These are phyloP conservation scores for Ustilago lituana DNA, from an alignment of 1,284 basidiomycete genomes.

Conservation along the genomic window DNA sequence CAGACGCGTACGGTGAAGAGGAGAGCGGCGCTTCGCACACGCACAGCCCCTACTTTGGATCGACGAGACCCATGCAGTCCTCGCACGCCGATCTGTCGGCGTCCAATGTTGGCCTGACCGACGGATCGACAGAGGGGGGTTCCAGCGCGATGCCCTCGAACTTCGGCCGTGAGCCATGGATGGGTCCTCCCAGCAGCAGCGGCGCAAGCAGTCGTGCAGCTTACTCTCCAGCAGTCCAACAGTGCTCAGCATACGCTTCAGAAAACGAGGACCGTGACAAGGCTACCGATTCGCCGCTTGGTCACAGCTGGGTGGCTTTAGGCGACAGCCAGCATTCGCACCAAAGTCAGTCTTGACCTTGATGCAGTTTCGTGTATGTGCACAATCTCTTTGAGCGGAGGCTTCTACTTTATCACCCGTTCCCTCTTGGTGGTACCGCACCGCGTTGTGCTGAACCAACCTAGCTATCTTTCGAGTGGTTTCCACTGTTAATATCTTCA, in stretches of 20 bases:
- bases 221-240: conserved; percentile 24
- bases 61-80: conserved; percentile 12
- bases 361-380: too few relatives aligned
- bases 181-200: conserved; percentile 29
- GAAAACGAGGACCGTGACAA: conserved; percentile 25
- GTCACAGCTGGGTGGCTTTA: conserved; percentile 47
- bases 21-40: conserved; percentile 24
- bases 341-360: not conserved
- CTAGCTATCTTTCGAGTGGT: too few relatives aligned
- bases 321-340: conserved; percentile 32
- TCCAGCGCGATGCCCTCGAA: not conserved
- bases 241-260: conserved; percentile 13
- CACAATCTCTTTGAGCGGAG: too few relatives aligned
- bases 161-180: conserved; percentile 26
- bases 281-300: conserved; percentile 37
- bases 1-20: conserved; percentile 25
- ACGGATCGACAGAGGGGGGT: not conserved
- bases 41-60: conserved; percentile 40
- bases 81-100: conserved; percentile 15
- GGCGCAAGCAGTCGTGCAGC: conserved; percentile 22
- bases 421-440: too few relatives aligned
- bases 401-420: too few relatives aligned
- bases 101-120: conserved; percentile 10
- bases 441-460: too few relatives aligned
- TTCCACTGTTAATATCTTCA: too few relatives aligned